Evolutionary conservation across 306 rosid genomes (phyloP).

Genomic region (Inga leiocalycina): DNA sequence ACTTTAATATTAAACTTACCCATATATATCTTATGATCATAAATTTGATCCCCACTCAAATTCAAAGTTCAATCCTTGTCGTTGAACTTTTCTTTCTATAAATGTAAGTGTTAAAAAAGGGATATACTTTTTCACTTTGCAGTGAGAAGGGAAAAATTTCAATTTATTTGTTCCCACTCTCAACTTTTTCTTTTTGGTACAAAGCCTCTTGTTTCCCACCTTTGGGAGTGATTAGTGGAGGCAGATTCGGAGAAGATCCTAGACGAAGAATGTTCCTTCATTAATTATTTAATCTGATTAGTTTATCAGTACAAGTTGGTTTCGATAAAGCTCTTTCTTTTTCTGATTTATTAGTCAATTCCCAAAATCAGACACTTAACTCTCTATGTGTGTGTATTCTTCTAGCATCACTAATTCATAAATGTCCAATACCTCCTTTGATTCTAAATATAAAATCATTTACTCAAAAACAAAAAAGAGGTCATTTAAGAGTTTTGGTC

Average conservation of each 20-base stretch:
- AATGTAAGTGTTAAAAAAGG: slow-evolving; percentile 1
- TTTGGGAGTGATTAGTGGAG: slow-evolving; percentile 55
- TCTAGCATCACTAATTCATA: slow-evolving; percentile 1
- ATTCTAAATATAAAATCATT: no score
- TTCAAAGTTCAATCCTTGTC: not conserved
- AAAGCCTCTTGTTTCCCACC: slow-evolving; percentile 40
- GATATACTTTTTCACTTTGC: slow-evolving; percentile 23
- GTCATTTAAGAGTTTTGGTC: no score
- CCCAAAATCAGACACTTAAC: slow-evolving; percentile 15
- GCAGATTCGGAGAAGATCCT: slow-evolving; percentile 47
- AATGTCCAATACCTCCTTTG: no score
- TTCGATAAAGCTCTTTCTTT: not conserved
- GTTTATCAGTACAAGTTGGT: slow-evolving; percentile 14
- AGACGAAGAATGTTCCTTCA: slow-evolving; percentile 42
- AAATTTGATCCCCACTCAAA: not conserved
- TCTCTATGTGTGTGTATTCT: not conserved
- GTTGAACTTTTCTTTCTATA: not conserved
- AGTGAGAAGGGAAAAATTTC: slow-evolving; percentile 31
- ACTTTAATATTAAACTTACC: not conserved
- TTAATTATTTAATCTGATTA: slow-evolving; percentile 13
- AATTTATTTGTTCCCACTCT: slow-evolving; percentile 20
- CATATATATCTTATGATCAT: not conserved
- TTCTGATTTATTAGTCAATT: slow-evolving; percentile 13
- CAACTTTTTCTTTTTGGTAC: slow-evolving; percentile 55
- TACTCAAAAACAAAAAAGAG: no score